phyloP scores from a whole-genome alignment of 495 filamentous ascomycete species.

The Neurospora pannonica region DNA sequence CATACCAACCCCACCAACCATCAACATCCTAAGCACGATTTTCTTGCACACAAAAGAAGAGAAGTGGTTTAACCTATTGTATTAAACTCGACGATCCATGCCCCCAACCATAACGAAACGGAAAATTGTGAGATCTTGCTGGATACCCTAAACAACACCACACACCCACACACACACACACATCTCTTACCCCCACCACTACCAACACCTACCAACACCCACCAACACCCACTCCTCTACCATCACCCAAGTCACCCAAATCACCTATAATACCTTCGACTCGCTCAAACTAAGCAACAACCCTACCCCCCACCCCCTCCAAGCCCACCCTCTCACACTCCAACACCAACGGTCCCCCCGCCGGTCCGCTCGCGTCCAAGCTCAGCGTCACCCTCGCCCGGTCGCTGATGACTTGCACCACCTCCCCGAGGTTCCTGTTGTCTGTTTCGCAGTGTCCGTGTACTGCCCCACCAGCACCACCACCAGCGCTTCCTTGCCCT shows the following conservation, averaged over 20 bases:
- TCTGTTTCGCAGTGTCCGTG: conserved; percentile 63
- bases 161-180: neutral
- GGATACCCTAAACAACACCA: neutral
- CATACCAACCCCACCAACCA: neutral
- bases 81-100: no score
- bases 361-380: conserved; percentile 53
- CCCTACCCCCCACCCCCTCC: conserved; percentile 29
- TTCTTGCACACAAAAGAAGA: neutral
- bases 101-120: no score
- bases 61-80: neutral
- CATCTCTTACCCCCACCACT: no score
- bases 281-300: conserved; percentile 16
- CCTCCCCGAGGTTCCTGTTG: conserved; percentile 65
- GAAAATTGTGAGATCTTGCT: no score
- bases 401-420: conserved; percentile 66
- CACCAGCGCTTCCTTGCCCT: neutral
- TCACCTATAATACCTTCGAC: no score
- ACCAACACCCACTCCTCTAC: no score
- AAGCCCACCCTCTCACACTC: conserved; percentile 37
- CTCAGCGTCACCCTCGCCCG: conserved; percentile 67
- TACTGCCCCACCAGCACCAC: neutral
- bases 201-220: no score
- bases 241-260: neutral
- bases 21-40: neutral
- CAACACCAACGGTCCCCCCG: conserved; percentile 54